A percentile compares a stretch with the other conserved stretches of the same genome.
Conservation (phyloP, 2,329 filamentous ascomycete species). For the Exutisphaerella laricina region DNA sequence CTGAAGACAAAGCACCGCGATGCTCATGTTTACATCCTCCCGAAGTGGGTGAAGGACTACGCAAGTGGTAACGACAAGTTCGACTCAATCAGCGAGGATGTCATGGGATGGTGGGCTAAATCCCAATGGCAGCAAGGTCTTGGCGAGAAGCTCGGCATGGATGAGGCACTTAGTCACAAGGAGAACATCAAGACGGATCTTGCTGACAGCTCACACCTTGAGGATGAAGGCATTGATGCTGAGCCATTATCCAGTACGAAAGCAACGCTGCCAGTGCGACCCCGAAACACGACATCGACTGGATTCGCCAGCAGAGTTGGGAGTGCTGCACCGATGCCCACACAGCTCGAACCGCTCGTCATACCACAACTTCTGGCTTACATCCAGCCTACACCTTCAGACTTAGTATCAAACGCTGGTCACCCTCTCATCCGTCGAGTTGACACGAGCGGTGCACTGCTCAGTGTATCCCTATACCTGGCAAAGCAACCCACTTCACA, state of each 20-base stretch:
- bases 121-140: slow-evolving; percentile 82
- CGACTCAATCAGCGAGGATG: slow-evolving; percentile 84
- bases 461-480: slow-evolving; percentile 75
- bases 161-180: slow-evolving; percentile 55
- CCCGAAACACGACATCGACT: slow-evolving; percentile 33
- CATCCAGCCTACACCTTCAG: slow-evolving; percentile 54
- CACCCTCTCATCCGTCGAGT: slow-evolving; percentile 73
- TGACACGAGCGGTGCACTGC: slow-evolving; percentile 76
- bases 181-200: slow-evolving; percentile 25
- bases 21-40: slow-evolving; percentile 91
- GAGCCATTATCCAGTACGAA: slow-evolving; percentile 44
- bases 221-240: slow-evolving; percentile 23
- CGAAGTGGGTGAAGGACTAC: slow-evolving; percentile 83
- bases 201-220: slow-evolving; percentile 19
- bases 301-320: slow-evolving; percentile 34
- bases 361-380: slow-evolving; percentile 77
- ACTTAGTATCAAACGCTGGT: slow-evolving; percentile 40
- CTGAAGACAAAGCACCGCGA: slow-evolving; percentile 83
- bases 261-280: slow-evolving; percentile 37
- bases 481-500: slow-evolving; percentile 63
- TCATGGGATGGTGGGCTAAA: slow-evolving; percentile 94
- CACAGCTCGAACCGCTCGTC: slow-evolving; percentile 31
- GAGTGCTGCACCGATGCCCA: slow-evolving; percentile 9
- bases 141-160: slow-evolving; percentile 68
- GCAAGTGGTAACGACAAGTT: slow-evolving; percentile 72